Percentiles rank a stretch among this genome's conserved stretches.
Evolutionary conservation across 306 rosid species (phyloP).

Genomic region (Trifolium pratense): DNA sequence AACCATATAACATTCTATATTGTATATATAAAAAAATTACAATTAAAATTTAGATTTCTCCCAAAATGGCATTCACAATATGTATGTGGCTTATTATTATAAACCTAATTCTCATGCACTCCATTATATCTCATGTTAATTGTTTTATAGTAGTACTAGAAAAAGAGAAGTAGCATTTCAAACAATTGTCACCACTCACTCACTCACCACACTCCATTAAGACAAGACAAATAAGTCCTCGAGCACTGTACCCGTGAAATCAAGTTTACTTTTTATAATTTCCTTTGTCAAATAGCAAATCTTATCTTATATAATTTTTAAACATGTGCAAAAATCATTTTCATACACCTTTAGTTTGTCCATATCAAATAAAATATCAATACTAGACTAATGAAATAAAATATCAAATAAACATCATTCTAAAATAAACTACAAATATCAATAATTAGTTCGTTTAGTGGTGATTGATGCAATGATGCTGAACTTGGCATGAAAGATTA

Average conservation of each 20-base stretch:
- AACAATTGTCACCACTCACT: slow-evolving; percentile 1
- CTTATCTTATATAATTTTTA: slow-evolving; percentile 8
- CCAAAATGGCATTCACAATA: neutral
- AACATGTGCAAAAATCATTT: slow-evolving; percentile 32
- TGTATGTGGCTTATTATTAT: neutral
- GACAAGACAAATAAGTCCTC: slow-evolving; percentile 22
- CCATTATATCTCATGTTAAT: neutral
- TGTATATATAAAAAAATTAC: too few relatives aligned
- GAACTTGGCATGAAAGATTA: too few relatives aligned
- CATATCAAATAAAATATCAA: slow-evolving; percentile 3
- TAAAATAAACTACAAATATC: slow-evolving; percentile 16
- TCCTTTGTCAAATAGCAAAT: slow-evolving; percentile 29
- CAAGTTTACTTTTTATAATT: neutral
- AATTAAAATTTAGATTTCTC: neutral
- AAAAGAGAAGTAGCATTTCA: neutral
- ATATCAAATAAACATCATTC: slow-evolving; percentile 25
- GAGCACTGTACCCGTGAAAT: slow-evolving; percentile 48
- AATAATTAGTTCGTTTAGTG: too few relatives aligned
- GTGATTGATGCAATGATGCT: too few relatives aligned
- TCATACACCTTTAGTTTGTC: slow-evolving; percentile 39
- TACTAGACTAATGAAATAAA: slow-evolving; percentile 3
- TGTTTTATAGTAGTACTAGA: neutral
- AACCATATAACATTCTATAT: too few relatives aligned
- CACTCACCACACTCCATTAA: neutral
- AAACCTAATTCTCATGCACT: neutral